These are phyloP conservation scores for Sarcocystis neurona DNA, from an alignment of 169 alveolate genomes.

Conservation along the genomic window DNA sequence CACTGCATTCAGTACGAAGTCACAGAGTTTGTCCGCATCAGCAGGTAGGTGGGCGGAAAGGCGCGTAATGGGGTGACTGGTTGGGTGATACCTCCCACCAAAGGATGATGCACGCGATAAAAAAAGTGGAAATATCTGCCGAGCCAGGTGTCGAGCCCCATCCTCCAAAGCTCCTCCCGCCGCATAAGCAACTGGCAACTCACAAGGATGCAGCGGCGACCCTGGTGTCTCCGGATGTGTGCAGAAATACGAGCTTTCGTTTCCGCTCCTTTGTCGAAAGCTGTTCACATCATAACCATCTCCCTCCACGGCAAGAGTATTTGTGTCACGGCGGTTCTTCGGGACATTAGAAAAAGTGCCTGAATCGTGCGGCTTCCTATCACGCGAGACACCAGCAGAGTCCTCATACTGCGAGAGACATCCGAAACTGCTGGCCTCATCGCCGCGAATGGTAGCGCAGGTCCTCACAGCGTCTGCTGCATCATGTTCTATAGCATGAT, in stretches of 20 bases:
- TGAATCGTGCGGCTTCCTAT: too few relatives aligned
- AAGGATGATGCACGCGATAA: not conserved
- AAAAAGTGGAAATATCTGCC: not conserved
- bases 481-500: too few relatives aligned
- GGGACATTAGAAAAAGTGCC: too few relatives aligned
- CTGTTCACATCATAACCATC: too few relatives aligned
- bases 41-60: not conserved
- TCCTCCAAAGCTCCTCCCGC: slow-evolving; percentile 7
- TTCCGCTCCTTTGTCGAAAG: too few relatives aligned
- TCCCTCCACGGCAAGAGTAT: too few relatives aligned
- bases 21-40: not conserved
- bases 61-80: not conserved
- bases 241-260: not conserved
- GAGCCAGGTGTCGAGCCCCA: not conserved
- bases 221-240: not conserved
- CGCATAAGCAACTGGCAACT: not conserved
- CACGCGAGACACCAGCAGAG: too few relatives aligned
- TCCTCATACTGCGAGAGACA: too few relatives aligned
- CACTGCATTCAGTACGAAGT: slow-evolving; percentile 3
- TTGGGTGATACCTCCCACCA: not conserved
- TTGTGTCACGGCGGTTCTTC: too few relatives aligned
- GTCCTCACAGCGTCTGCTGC: too few relatives aligned
- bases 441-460: too few relatives aligned
- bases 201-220: not conserved
- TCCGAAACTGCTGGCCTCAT: too few relatives aligned